Evolutionary conservation across 208 protist species (phyloP).

Genomic region (Wallacemonas collosoma): DNA sequence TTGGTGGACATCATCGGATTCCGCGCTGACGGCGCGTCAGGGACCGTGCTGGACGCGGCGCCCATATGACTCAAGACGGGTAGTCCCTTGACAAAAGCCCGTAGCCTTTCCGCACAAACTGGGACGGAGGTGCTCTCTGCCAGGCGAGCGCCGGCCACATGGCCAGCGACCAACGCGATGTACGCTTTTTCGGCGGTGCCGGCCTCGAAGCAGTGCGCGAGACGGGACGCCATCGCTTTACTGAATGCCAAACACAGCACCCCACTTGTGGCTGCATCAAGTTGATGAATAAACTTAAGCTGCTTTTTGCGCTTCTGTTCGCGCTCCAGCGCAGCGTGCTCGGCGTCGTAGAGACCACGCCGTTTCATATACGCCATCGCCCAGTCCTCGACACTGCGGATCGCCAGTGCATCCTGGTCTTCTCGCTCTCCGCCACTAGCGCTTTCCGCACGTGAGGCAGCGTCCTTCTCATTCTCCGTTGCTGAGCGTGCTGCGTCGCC

Average conservation of each 20-base stretch:
- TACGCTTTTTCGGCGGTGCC: conserved; percentile 82
- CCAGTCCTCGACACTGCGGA: conserved; percentile 60
- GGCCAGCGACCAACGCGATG: conserved; percentile 75
- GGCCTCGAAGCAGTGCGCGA: conserved; percentile 89
- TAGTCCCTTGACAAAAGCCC: neutral
- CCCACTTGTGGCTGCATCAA: conserved; percentile 91
- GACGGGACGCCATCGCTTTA: conserved; percentile 68
- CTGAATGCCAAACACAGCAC: conserved; percentile 89
- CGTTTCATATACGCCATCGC: conserved; percentile 40
- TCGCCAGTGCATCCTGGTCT: neutral
- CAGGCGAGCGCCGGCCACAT: conserved; percentile 26
- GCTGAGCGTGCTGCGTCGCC: too few relatives aligned
- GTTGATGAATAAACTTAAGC: conserved; percentile 91
- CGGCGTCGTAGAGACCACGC: conserved; percentile 29
- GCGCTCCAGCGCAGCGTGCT: conserved; percentile 29
- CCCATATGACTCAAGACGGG: neutral
- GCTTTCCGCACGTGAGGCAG: too few relatives aligned
- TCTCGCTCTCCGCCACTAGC: too few relatives aligned
- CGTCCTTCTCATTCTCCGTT: too few relatives aligned
- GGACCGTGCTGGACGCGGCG: neutral
- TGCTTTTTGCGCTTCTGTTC: conserved; percentile 43
- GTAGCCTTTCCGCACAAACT: neutral
- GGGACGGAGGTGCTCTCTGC: too few relatives aligned
- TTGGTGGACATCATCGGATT: neutral
- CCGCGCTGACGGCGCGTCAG: neutral